Evolutionary conservation across 2,329 filamentous ascomycete species (phyloP), one percentile per base, ranked within the genome.

Genomic region (Dryadomyces sulphureus): DNA sequence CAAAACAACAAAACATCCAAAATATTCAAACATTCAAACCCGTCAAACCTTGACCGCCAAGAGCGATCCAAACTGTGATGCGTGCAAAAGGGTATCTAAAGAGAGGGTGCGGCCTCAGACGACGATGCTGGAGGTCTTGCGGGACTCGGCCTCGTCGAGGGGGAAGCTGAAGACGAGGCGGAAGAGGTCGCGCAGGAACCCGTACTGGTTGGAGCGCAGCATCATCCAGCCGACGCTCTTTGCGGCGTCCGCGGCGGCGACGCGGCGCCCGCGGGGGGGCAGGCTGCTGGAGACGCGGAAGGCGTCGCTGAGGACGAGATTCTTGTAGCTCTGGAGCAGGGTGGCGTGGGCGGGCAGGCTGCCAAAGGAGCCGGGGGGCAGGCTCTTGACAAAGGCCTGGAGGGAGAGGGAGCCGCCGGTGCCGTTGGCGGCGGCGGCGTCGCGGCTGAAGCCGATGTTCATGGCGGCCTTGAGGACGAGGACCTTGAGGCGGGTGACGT

Each of bases 381-480:
- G 69, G 11, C 74, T 70, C 56, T 88, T 82, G 42, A 90, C 79
- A 57, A 92, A 94, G 1, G 74, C 69, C 24, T 86, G 81, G 2
- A 95, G 65, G 1, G 74, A 73, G 12, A 67, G 64, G 3, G 68
- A 67, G 53, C 62, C 69, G 42, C 61, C 62, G 53, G 63, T 68
- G 7, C 62, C 60, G 27, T 66, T 64, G 8, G 66, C 61, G 11
- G 62, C 57, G 12, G 69, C 65, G 2, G 65, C 58, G 19, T 77
- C 71, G 8, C 84, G 81, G 49, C 76, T 73, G 63, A 83, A 94
- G 11, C 88, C 88, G 3, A 83, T 75, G 57, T 90, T 89, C 66
- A 90, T 80, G 21, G 88, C 89, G 1, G 89, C 87, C 59, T 88
- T 88, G 36, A 93, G 68, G 27, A 93, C 79, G 9, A 95, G 71